phyloP scores from a whole-genome alignment of 257 asterid species.

The Echites panduratus region DNA sequence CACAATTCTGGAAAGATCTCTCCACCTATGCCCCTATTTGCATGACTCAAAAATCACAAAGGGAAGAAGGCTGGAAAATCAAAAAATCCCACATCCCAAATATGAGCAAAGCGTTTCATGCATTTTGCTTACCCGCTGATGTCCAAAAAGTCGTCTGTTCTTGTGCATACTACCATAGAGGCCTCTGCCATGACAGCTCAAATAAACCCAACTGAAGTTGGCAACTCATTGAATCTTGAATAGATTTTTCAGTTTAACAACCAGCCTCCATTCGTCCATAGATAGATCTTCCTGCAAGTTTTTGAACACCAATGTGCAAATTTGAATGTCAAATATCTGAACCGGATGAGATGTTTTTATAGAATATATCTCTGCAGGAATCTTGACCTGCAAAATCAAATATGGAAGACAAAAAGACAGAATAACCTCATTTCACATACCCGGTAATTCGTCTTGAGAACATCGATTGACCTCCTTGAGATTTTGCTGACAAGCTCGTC shows the following conservation, averaged over 20 bases:
- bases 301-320: not conserved
- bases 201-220: not conserved
- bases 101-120: too few relatives aligned
- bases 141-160: not conserved
- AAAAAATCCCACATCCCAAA: too few relatives aligned
- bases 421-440: conserved; percentile 30
- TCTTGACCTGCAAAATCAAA: not conserved
- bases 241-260: conserved; percentile 67
- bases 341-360: not conserved
- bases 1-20: too few relatives aligned
- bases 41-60: too few relatives aligned
- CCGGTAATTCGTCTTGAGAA: conserved; percentile 80
- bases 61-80: too few relatives aligned
- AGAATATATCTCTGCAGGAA: not conserved
- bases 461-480: conserved; percentile 79
- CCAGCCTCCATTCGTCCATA: conserved; percentile 61
- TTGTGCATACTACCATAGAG: not conserved
- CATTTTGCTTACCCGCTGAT: too few relatives aligned
- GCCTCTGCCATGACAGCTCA: not conserved
- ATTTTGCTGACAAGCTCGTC: conserved; percentile 97
- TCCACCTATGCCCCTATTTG: too few relatives aligned
- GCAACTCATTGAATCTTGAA: conserved; percentile 59
- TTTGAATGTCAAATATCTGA: not conserved
- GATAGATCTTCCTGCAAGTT: conserved; percentile 60
- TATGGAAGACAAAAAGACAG: not conserved